Conservation (phyloP, 2,329 filamentous ascomycete genomes). For the Colletotrichum scovillei region DNA sequence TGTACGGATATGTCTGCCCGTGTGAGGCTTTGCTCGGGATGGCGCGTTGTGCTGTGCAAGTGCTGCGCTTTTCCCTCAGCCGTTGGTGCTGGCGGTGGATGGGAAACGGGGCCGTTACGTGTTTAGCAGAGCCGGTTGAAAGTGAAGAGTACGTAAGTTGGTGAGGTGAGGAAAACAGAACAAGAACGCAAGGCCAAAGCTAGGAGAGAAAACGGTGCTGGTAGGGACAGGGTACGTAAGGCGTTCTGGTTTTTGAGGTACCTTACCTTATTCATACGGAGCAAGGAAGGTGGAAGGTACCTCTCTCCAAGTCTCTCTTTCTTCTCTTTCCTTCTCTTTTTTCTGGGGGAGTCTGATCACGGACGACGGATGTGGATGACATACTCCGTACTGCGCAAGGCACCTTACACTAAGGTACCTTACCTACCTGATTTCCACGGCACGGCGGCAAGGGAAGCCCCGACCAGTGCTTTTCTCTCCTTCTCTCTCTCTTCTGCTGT, state of each 20-base stretch:
- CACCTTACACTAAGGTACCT: not conserved
- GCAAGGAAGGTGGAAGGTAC: not conserved
- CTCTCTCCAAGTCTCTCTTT: not conserved
- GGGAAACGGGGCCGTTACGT: constrained; percentile 1
- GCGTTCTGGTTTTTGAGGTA: not conserved
- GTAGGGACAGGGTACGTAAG: not conserved
- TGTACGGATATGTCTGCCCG: not conserved
- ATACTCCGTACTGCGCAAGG: not conserved
- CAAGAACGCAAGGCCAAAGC: not conserved
- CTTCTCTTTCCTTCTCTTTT: not conserved
- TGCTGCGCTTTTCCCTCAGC: not conserved
- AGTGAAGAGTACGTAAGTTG: constrained; percentile 5
- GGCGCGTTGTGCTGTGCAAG: constrained; percentile 5
- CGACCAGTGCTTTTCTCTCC: not conserved
- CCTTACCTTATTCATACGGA: not conserved
- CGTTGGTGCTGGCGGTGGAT: not conserved
- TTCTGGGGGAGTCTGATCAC: not conserved
- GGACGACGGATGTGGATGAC: not conserved
- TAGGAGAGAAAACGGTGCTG: not conserved
- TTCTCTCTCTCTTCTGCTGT: not conserved
- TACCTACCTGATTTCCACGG: not conserved
- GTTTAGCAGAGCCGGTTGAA: not conserved
- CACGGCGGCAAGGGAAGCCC: not conserved
- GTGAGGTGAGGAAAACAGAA: not conserved
- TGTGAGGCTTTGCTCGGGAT: constrained; percentile 22